phyloP scores from a whole-genome alignment of 495 filamentous ascomycete species.

The Penicillium salamii region DNA sequence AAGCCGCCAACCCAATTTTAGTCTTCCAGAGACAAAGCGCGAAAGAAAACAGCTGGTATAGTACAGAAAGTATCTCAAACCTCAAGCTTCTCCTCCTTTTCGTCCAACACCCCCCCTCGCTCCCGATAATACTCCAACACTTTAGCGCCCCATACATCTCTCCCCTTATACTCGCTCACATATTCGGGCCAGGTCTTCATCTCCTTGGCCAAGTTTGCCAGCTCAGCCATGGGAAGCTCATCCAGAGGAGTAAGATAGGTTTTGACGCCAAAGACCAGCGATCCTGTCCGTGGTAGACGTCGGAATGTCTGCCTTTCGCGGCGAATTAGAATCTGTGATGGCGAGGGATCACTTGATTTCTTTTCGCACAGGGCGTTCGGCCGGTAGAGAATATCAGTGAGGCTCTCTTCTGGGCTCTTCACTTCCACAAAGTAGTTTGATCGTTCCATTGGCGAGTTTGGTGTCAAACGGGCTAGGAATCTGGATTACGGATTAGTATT shows the following conservation, averaged over 20 bases:
- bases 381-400: constrained; percentile 41
- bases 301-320: constrained; percentile 57
- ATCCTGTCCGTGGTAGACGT: constrained; percentile 42
- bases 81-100: constrained; percentile 19
- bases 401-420: constrained; percentile 38
- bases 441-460: constrained; percentile 49
- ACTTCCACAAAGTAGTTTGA: constrained; percentile 55
- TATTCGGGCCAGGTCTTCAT: constrained; percentile 52
- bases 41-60: constrained; percentile 14
- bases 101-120: constrained; percentile 9
- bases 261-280: constrained; percentile 55
- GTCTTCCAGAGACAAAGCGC: constrained; percentile 16
- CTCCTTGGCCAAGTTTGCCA: constrained; percentile 44
- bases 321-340: constrained; percentile 46
- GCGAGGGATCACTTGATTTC: constrained; percentile 27
- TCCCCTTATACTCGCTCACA: constrained; percentile 52
- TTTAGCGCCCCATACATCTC: constrained; percentile 45
- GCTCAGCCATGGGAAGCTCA: constrained; percentile 44
- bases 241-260: constrained; percentile 48
- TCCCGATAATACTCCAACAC: constrained; percentile 44
- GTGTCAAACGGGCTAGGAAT: constrained; percentile 47
- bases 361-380: constrained; percentile 32
- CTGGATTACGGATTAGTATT: constrained; percentile 21
- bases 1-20: constrained; percentile 35
- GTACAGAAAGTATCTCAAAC: constrained; percentile 22